Evolutionary conservation across 495 filamentous ascomycete genomes (phyloP).

Genomic region (Penicillium mononematosum): DNA sequence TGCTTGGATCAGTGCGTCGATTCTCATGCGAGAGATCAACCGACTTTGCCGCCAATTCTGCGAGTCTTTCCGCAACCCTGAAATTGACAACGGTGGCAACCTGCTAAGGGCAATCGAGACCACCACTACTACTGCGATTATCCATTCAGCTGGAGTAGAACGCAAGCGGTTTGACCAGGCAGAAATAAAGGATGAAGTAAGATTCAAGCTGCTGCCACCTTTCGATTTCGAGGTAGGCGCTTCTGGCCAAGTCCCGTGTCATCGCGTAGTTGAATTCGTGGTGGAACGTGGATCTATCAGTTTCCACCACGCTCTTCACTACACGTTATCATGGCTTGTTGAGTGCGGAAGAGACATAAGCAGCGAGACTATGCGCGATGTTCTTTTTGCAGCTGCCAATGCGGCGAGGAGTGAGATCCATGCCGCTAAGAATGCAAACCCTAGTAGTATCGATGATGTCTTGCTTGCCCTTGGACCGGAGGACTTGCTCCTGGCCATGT

Average conservation of each 20-base stretch:
- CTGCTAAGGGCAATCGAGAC: constrained; percentile 71
- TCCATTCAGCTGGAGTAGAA: constrained; percentile 87
- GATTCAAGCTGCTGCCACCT: constrained; percentile 71
- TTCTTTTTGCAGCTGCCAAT: constrained; percentile 59
- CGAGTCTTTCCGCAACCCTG: constrained; percentile 73
- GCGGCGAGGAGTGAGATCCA: constrained; percentile 34
- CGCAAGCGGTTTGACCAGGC: constrained; percentile 80
- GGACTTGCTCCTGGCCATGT: constrained; percentile 80
- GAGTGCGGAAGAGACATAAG: constrained; percentile 81
- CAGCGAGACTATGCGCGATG: constrained; percentile 57
- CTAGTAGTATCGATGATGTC: constrained; percentile 18
- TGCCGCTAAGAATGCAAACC: constrained; percentile 14
- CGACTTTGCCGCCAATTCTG: constrained; percentile 83
- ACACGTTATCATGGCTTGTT: constrained; percentile 95
- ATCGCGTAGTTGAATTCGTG: constrained; percentile 77
- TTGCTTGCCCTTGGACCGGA: constrained; percentile 49
- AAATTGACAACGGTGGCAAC: constrained; percentile 55
- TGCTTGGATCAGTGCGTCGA: constrained; percentile 92
- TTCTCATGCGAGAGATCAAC: constrained; percentile 94
- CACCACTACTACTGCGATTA: constrained; percentile 72
- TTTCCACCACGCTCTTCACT: constrained; percentile 96
- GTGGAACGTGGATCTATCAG: constrained; percentile 89
- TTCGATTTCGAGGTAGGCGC: constrained; percentile 74
- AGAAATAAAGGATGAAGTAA: constrained; percentile 80
- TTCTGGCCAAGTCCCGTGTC: constrained; percentile 37